A percentile compares a stretch with the other conserved stretches of the same genome.
These are phyloP conservation scores for Daldinia concentrica DNA, from an alignment of 495 filamentous ascomycete species.

Conservation along the genomic window DNA sequence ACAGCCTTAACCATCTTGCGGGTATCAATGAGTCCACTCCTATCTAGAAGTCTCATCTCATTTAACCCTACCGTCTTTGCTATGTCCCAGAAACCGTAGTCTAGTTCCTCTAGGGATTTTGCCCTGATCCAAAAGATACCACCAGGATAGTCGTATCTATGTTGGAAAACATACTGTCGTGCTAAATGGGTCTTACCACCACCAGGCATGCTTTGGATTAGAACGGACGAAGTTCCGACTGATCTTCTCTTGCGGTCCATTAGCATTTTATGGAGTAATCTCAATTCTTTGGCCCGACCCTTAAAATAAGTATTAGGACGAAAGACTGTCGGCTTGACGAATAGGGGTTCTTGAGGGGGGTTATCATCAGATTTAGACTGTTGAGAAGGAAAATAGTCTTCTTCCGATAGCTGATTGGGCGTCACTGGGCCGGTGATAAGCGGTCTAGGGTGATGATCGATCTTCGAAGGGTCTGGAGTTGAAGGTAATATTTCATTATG, in stretches of 20 bases:
- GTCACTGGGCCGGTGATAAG: conserved; percentile 39
- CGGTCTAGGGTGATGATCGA: conserved; percentile 46
- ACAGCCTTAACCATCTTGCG: conserved; percentile 68
- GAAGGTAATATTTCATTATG: conserved; percentile 52
- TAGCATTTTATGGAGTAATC: conserved; percentile 72
- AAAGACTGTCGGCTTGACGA: conserved; percentile 78
- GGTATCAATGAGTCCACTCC: conserved; percentile 55
- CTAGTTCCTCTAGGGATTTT: conserved; percentile 68
- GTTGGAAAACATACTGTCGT: conserved; percentile 78
- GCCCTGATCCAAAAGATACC: conserved; percentile 85
- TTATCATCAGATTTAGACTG: conserved; percentile 44
- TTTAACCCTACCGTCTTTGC: conserved; percentile 70
- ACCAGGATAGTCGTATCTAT: conserved; percentile 71
- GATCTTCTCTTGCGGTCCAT: conserved; percentile 69
- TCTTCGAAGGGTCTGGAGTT: conserved; percentile 42
- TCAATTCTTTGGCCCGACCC: conserved; percentile 75
- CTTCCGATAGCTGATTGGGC: conserved; percentile 40
- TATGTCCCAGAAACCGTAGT: conserved; percentile 78
- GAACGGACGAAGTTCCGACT: conserved; percentile 71
- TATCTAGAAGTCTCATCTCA: conserved; percentile 49
- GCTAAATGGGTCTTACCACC: conserved; percentile 85
- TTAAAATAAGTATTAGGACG: conserved; percentile 81
- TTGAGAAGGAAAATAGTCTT: conserved; percentile 45
- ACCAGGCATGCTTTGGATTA: conserved; percentile 78
- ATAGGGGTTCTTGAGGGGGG: conserved; percentile 54